These are phyloP conservation scores for Hordeum marinum DNA, from an alignment of 176 grass and related monocot genomes.

Conservation along the genomic window DNA sequence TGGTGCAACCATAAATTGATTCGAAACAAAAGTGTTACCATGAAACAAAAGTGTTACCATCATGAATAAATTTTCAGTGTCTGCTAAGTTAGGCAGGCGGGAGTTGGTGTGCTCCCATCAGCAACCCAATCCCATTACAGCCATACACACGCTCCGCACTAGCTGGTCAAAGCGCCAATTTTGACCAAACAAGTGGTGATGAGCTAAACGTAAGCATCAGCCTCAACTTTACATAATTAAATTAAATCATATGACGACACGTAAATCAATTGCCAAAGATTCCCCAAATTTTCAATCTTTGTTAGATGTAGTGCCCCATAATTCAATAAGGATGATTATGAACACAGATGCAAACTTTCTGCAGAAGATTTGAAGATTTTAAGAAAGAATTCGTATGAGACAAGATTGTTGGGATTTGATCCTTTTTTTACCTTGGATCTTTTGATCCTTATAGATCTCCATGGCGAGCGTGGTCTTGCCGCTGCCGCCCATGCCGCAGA, in stretches of 20 bases:
- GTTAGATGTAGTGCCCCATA: not conserved
- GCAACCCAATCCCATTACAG: constrained; percentile 9
- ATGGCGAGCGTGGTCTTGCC: constrained; percentile 97
- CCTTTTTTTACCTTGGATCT: constrained; percentile 60
- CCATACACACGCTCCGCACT: constrained; percentile 6
- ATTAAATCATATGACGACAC: constrained; percentile 20
- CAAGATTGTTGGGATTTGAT: constrained; percentile 6
- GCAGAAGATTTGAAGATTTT: not conserved
- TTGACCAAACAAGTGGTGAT: constrained; percentile 38
- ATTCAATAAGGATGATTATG: constrained; percentile 6
- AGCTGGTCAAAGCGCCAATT: constrained; percentile 50
- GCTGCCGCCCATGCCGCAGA: constrained; percentile 94
- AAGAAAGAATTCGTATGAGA: not conserved
- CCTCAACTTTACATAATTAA: constrained; percentile 31
- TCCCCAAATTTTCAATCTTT: not conserved
- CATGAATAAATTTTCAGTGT: not conserved
- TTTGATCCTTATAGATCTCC: constrained; percentile 76
- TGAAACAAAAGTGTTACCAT: constrained; percentile 4
- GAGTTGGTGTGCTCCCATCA: constrained; percentile 6
- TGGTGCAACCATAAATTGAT: not conserved
- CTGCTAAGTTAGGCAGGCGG: not conserved
- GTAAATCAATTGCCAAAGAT: constrained; percentile 31
- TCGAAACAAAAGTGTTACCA: constrained; percentile 1
- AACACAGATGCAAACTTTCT: not conserved
- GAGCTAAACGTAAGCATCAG: constrained; percentile 20